Percentiles rank a stretch among this genome's conserved stretches.
phyloP scores from a whole-genome alignment of 225 moss, liverwort and hornwort genomes.

The Ulota crispa region DNA sequence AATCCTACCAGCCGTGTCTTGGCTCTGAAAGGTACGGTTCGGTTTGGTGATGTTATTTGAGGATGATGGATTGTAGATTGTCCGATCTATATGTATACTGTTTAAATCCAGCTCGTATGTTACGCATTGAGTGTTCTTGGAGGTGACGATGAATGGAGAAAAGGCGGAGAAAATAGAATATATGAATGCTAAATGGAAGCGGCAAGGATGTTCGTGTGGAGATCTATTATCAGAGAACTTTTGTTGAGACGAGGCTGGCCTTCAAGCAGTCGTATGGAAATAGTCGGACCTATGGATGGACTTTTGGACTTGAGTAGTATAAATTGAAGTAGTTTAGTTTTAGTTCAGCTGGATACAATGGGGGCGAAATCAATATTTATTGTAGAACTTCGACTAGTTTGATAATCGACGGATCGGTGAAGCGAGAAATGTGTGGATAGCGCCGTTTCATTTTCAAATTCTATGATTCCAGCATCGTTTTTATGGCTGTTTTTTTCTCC shows the following conservation, averaged over 20 bases:
- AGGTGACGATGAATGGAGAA: neutral
- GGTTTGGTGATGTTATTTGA: neutral
- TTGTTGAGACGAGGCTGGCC: neutral
- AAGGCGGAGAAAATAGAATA: neutral
- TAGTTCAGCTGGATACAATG: neutral
- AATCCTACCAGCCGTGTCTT: conserved; percentile 82
- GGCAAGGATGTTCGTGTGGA: neutral
- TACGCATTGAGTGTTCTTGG: neutral
- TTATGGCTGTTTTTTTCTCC: neutral
- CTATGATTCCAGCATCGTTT: neutral
- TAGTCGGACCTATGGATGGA: neutral
- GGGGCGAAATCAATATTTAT: neutral
- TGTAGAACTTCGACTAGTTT: neutral
- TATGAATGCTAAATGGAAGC: neutral
- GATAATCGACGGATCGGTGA: neutral
- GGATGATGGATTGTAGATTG: neutral
- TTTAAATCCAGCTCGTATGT: neutral
- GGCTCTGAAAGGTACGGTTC: conserved; percentile 81
- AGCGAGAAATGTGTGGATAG: neutral
- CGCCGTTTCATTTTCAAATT: neutral
- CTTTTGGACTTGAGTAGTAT: neutral
- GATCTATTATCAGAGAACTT: neutral
- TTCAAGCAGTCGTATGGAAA: neutral
- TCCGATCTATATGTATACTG: neutral
- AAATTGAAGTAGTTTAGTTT: neutral